Evolutionary conservation across 1,284 basidiomycete genomes (phyloP).

Genomic region (Leccinum fallax): DNA sequence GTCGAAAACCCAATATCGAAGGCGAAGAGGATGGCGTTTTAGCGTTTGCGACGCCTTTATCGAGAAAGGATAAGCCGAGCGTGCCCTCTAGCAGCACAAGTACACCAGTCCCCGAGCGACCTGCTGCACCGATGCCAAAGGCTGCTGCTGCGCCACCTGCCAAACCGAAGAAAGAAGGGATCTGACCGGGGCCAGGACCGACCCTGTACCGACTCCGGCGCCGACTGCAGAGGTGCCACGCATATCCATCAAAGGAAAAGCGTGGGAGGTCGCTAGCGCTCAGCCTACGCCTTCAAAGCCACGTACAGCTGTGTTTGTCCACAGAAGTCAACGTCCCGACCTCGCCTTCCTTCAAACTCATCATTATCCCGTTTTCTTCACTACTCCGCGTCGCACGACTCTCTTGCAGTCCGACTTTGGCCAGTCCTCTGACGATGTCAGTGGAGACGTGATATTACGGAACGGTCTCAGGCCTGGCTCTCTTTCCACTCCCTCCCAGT

Average conservation of each 20-base stretch:
- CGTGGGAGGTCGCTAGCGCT: conserved; percentile 48
- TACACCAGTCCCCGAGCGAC: conserved; percentile 31
- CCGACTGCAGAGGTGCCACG: conserved; percentile 39
- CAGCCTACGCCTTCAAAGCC: conserved; percentile 43
- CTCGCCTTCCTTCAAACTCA: too few species aligned
- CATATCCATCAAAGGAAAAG: conserved; percentile 64
- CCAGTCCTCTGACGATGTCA: too few species aligned
- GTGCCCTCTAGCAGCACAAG: conserved; percentile 26
- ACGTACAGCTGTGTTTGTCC: conserved; percentile 24
- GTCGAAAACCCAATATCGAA: conserved; percentile 54
- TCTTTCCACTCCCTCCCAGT: too few species aligned
- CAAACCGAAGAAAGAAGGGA: conserved; percentile 46
- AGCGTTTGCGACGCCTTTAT: conserved; percentile 54
- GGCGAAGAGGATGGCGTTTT: conserved; percentile 62
- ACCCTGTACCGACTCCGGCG: conserved; percentile 31
- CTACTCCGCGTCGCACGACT: too few species aligned
- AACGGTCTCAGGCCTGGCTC: too few species aligned
- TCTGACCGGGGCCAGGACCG: conserved; percentile 9
- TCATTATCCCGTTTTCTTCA: too few species aligned
- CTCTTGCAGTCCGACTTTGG: too few species aligned
- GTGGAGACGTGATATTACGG: too few species aligned
- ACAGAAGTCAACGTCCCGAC: too few species aligned
- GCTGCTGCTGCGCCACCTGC: conserved; percentile 24
- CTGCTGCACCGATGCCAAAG: conserved; percentile 30
- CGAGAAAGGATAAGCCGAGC: conserved; percentile 57